Evolutionary conservation across 2,329 filamentous ascomycete species (phyloP).

Genomic region (Penicillium sp.): DNA sequence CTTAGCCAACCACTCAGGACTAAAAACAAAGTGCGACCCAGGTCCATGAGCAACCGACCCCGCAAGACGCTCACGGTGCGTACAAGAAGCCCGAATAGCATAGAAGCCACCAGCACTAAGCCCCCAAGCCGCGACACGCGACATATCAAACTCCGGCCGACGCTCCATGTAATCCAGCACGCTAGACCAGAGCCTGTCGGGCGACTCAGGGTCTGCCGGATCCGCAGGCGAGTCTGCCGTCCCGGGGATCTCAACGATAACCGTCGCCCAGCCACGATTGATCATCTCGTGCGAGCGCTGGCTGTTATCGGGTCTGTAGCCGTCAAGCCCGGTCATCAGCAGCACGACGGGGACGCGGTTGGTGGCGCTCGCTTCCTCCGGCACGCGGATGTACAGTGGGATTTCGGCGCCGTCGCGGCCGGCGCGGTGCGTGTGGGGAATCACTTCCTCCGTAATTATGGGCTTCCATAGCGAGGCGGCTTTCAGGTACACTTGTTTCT

Average conservation of each 20-base stretch:
- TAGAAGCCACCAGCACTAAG: constrained; percentile 67
- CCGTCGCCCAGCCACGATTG: constrained; percentile 59
- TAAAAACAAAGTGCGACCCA: constrained; percentile 61
- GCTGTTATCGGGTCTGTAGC: constrained; percentile 54
- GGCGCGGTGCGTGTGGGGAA: constrained; percentile 56
- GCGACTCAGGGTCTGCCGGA: constrained; percentile 55
- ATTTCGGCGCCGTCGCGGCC: constrained; percentile 55
- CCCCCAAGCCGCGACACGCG: constrained; percentile 60
- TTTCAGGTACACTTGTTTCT: constrained; percentile 63
- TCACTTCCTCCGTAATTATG: constrained; percentile 60
- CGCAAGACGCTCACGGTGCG: constrained; percentile 54
- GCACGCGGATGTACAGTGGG: constrained; percentile 64
- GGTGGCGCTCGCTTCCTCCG: constrained; percentile 42
- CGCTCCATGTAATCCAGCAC: constrained; percentile 59
- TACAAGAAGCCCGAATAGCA: constrained; percentile 65
- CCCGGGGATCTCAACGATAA: constrained; percentile 64
- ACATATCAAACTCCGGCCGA: constrained; percentile 55
- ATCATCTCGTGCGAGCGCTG: constrained; percentile 60
- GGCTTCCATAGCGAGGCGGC: constrained; percentile 53
- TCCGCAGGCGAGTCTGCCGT: constrained; percentile 67
- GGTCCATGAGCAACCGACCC: constrained; percentile 63
- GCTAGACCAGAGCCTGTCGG: constrained; percentile 62
- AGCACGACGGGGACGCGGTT: constrained; percentile 52
- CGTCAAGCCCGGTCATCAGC: constrained; percentile 59
- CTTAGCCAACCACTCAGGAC: constrained; percentile 56